A percentile compares a stretch with the other conserved stretches of the same genome.
Conservation (phyloP, 371 early-diverging fungal genomes). For the Mucor piriformis region DNA sequence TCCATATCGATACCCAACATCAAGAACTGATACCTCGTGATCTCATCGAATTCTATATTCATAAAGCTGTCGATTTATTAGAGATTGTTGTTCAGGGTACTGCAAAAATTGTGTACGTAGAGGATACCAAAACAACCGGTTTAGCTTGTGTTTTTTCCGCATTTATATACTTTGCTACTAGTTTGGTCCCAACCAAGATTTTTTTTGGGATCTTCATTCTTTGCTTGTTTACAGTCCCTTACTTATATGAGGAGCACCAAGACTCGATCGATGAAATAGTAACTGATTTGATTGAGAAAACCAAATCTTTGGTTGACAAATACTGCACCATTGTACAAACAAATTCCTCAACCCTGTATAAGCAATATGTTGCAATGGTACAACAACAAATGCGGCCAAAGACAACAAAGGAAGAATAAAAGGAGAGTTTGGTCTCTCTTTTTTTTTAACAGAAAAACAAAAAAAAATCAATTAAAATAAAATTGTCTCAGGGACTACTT, state of each 20-base stretch:
- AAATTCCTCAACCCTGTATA: neutral
- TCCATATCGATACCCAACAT: constrained; percentile 29
- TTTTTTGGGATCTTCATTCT: constrained; percentile 15
- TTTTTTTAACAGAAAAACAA: neutral
- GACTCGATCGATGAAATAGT: constrained; percentile 6
- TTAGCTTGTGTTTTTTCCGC: constrained; percentile 5
- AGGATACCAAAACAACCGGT: constrained; percentile 36
- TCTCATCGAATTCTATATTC: constrained; percentile 24
- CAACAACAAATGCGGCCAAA: neutral
- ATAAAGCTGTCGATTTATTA: constrained; percentile 42
- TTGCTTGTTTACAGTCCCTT: constrained; percentile 15
- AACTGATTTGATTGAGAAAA: neutral
- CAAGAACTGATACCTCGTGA: constrained; percentile 32
- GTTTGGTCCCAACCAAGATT: constrained; percentile 17
- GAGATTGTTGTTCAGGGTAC: constrained; percentile 44
- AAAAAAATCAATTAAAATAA: too few species aligned
- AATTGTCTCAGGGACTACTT: too few species aligned
- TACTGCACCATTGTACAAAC: neutral
- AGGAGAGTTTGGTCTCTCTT: too few species aligned
- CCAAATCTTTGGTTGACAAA: neutral
- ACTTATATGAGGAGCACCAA: constrained; percentile 16
- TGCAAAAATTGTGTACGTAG: constrained; percentile 48
- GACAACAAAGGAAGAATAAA: neutral
- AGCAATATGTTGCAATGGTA: neutral
- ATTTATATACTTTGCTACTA: constrained; percentile 11